Base-by-base conservation (phyloP, 768 basidiomycete genomes). In the Albatrellus ellisii region DNA sequence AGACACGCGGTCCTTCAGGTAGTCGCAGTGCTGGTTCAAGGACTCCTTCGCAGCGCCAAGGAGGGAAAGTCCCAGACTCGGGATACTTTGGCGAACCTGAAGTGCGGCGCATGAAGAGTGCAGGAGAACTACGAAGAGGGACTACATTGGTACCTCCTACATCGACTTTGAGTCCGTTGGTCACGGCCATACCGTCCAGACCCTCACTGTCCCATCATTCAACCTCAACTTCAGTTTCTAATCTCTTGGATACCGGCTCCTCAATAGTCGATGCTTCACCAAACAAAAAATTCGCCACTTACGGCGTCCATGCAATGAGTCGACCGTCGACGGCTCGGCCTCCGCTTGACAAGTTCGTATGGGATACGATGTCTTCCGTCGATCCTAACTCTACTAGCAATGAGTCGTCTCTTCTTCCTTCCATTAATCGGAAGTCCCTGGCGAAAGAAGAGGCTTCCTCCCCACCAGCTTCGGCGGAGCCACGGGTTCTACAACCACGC, bases 101-200 rank as follows among this genome's bases (percentile, higher is more conserved):
- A 47, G 35, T 48, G 51, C 49, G 36, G 42, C 49, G 47, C 56
- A 87, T 88, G 85, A 87, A 85, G 62, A 87, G 85, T 57, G 85
- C 85, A 17, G 85, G 83, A 27, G 85, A 87, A 57, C 63, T 88
- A 29, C 75, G 79, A 26, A 65, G 70, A 46, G 67, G 62, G 59
- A 61, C 56, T 52, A 52, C 58, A 14, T 57, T 46, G 9, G 29
- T 20, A 14, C 24, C 35, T 28, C 39, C 39, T n/a, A 67, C 67
- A 35, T 82, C 80, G 10, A 79, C 81, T 54, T 75, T 78, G 12
- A 81, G 83, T 56, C 54, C 85, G 31, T 61, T 78, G 32, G 64
- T 52, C 42, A 60, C 64, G 48, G 53, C 60, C 40, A 60, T 65
- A 49, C 49, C 49, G 40, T 41, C 64, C 54, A 18, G n/a, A n/a